phyloP scores from a whole-genome alignment of 1,139 yeast species.

The Taiozyma onychis region DNA sequence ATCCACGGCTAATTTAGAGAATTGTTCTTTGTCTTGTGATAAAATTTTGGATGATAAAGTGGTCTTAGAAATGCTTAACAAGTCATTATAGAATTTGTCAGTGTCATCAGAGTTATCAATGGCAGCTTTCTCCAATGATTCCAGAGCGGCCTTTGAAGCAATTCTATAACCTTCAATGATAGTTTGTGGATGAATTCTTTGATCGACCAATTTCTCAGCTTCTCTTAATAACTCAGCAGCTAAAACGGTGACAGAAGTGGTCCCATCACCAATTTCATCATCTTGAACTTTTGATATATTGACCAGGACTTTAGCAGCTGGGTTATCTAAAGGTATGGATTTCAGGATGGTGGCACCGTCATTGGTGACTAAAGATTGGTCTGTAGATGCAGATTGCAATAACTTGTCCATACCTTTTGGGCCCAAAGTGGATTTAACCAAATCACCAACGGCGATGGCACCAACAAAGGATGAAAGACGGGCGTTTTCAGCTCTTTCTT shows the following conservation, averaged over 20 bases:
- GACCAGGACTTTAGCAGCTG: conserved; percentile 96
- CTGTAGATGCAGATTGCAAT: conserved; percentile 80
- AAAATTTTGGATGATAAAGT: conserved; percentile 90
- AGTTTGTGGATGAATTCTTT: conserved; percentile 95
- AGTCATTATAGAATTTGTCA: conserved; percentile 67
- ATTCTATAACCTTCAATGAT: conserved; percentile 93
- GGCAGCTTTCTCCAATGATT: conserved; percentile 73
- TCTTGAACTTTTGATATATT: conserved; percentile 97
- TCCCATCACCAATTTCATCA: conserved; percentile 98
- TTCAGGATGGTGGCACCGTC: conserved; percentile 98
- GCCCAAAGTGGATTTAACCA: conserved; percentile 92
- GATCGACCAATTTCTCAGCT: conserved; percentile 89
- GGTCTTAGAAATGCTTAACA: conserved; percentile 84
- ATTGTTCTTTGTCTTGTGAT: conserved; percentile 89
- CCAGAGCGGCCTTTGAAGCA: conserved; percentile 77
- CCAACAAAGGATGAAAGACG: conserved; percentile 97
- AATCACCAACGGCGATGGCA: conserved; percentile 97
- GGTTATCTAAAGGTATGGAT: conserved; percentile 92
- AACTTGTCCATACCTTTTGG: conserved; percentile 99
- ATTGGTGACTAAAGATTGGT: conserved; percentile 78
- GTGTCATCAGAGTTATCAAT: conserved; percentile 64
- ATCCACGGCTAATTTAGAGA: conserved; percentile 87
- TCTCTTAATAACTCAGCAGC: conserved; percentile 90
- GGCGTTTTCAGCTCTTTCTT: conserved; percentile 97
- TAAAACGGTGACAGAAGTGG: conserved; percentile 95